These are phyloP conservation scores for Lentinula boryana DNA, from an alignment of 768 basidiomycete species.

Conservation along the genomic window DNA sequence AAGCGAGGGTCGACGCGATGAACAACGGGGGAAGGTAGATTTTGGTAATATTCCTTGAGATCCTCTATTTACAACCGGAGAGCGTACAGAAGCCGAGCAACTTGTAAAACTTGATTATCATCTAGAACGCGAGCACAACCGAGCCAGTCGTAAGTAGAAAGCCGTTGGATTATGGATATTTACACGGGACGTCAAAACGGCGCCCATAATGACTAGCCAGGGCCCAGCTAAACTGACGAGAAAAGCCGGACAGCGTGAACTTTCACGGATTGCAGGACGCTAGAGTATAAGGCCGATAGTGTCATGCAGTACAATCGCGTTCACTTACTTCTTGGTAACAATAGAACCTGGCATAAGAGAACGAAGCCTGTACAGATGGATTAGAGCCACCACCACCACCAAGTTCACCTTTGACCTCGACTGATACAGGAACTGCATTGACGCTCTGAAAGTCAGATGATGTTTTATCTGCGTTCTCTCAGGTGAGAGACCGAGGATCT, in stretches of 20 bases:
- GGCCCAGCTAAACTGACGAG: constrained; percentile 25
- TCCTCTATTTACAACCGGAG: constrained; percentile 12
- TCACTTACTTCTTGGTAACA: constrained; percentile 10
- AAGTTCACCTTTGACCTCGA: constrained; percentile 12
- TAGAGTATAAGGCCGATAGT: constrained; percentile 8
- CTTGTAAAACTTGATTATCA: constrained; percentile 10
- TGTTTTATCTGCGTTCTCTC: neutral
- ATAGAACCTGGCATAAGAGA: constrained; percentile 14
- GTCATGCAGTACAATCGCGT: neutral
- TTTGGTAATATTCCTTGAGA: constrained; percentile 17
- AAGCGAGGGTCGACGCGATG: constrained; percentile 13
- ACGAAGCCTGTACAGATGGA: constrained; percentile 15
- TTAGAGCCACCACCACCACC: constrained; percentile 15
- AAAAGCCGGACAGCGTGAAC: constrained; percentile 24
- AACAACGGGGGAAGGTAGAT: constrained; percentile 1
- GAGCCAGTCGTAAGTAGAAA: constrained; percentile 27
- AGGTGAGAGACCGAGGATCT: neutral
- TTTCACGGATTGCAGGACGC: constrained; percentile 9
- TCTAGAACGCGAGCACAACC: constrained; percentile 15
- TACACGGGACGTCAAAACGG: constrained; percentile 15
- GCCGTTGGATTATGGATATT: constrained; percentile 26
- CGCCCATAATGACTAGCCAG: constrained; percentile 26
- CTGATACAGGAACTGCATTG: neutral
- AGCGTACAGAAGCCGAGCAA: constrained; percentile 19
- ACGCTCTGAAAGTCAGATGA: neutral